These are phyloP conservation scores for Hansenula lynferdii DNA, from an alignment of 1,139 yeast species.

Conservation along the genomic window DNA sequence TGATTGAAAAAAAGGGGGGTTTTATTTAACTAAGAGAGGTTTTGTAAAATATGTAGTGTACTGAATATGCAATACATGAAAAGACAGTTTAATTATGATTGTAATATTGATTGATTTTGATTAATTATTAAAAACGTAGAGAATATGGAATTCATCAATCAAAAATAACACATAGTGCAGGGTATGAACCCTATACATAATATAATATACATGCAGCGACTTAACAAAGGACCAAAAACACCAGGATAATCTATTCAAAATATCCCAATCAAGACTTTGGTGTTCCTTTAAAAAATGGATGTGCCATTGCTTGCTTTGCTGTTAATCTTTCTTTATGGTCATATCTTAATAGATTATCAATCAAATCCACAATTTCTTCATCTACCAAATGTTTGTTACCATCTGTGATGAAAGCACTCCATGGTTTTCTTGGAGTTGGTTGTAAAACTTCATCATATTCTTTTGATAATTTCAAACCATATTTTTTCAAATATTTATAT, in stretches of 20 bases:
- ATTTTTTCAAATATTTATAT: conserved; percentile 66
- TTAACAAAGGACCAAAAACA: too few species aligned
- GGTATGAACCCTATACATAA: too few species aligned
- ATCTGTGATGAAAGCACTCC: conserved; percentile 76
- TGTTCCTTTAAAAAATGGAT: conserved; percentile 49
- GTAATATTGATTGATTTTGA: too few species aligned
- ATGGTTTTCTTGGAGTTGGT: conserved; percentile 79
- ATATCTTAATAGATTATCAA: conserved; percentile 78
- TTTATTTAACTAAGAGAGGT: too few species aligned
- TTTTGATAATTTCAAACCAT: conserved; percentile 68
- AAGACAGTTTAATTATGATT: too few species aligned
- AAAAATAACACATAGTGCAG: too few species aligned
- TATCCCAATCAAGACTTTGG: not conserved
- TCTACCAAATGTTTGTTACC: conserved; percentile 68
- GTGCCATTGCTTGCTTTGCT: conserved; percentile 92
- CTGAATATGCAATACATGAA: too few species aligned
- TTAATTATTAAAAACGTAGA: too few species aligned
- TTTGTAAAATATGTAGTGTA: too few species aligned
- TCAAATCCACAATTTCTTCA: conserved; percentile 71
- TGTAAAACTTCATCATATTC: conserved; percentile 80
- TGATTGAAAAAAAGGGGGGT: not conserved
- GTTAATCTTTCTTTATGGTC: conserved; percentile 96
- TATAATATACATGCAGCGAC: too few species aligned
- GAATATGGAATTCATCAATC: too few species aligned
- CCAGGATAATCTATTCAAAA: not conserved